Base-by-base conservation (phyloP, 148 eudicot species). In the Selenicereus undatus region DNA sequence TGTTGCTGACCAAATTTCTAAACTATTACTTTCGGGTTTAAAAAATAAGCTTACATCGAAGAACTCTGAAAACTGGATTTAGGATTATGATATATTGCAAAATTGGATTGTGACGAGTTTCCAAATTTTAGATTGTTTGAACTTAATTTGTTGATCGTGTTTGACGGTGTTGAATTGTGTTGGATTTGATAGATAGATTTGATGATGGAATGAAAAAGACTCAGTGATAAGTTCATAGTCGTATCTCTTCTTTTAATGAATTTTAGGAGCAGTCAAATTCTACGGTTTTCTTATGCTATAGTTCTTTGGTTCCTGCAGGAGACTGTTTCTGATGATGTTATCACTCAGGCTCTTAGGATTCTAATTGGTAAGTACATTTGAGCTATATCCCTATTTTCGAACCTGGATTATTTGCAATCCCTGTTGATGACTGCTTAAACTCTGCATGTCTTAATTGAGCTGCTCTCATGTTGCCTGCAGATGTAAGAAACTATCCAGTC, bases 401-500 rank as follows among this genome's bases (percentile, higher is more conserved):
- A 8, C 29, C 20, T 17, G 10, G 17, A 35, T 58, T 42, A 27
- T 11, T 66, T 56, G 71, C 22, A 80, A 71, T 76, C 36, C 51
- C 51, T 52, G 18, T 76, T 54, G 5, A 11, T 21, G 24, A 36
- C 30, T 81, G 27, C 68, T 71, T 5, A 6, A 45, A 51, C 12
- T 32, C 20, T 43, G 5, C 30, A 48, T 71, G 14, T 35, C 84
- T 32, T 11, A 12, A 10, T 43, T 30, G 69, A 68, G 42, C 62
- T 52, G 14, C 2, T 66, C 80, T 76, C 65, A 83, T 68, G 35
- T 69, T 82, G 42, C 72, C 80, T 85, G 73, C 87, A 93, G 98
- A 93, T 88, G 93, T 88, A 29, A 86, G 92, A 83, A 93, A 91
- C 78, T 94, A 92, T 76, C 98, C 98, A 10, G 84, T 90, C 71